These are phyloP conservation scores for Venturia oleaginea DNA, from an alignment of 2,329 filamentous ascomycete genomes.

Conservation along the genomic window DNA sequence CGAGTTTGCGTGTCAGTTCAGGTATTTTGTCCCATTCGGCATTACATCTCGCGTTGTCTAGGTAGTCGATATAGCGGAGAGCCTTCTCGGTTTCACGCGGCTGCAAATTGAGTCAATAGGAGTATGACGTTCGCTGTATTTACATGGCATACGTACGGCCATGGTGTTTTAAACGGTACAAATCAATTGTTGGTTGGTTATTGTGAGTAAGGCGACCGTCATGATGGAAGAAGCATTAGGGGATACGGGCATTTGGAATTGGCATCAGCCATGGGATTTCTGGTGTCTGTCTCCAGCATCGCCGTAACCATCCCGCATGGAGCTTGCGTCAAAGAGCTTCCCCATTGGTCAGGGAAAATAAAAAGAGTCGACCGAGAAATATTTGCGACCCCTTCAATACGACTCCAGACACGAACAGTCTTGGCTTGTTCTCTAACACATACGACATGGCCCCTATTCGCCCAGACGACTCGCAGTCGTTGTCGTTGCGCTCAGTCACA, in stretches of 20 bases:
- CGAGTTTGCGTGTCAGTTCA: conserved; percentile 84
- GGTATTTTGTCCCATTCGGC: conserved; percentile 80
- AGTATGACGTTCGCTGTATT: neutral
- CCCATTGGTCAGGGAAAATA: neutral
- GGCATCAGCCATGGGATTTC: neutral
- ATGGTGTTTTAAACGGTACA: neutral
- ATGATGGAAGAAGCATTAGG: neutral
- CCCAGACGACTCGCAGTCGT: conserved; percentile 4
- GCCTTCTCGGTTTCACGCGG: conserved; percentile 61
- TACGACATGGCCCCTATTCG: neutral
- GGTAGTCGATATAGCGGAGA: conserved; percentile 66
- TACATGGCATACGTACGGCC: neutral
- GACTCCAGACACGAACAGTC: neutral
- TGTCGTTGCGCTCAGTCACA: conserved; percentile 53
- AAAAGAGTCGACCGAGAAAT: neutral
- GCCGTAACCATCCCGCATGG: neutral
- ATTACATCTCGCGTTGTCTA: conserved; percentile 81
- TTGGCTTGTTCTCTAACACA: neutral
- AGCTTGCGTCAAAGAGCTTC: neutral
- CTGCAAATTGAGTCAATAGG: conserved; percentile 24
- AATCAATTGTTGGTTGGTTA: neutral
- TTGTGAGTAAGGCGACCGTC: neutral
- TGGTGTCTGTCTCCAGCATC: neutral
- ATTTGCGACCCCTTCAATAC: neutral
- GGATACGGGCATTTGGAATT: neutral